Evolutionary conservation across 2,329 filamentous ascomycete species (phyloP), one percentile per base, ranked within the genome.

Genomic region (Penicillium fuscoglaucum): DNA sequence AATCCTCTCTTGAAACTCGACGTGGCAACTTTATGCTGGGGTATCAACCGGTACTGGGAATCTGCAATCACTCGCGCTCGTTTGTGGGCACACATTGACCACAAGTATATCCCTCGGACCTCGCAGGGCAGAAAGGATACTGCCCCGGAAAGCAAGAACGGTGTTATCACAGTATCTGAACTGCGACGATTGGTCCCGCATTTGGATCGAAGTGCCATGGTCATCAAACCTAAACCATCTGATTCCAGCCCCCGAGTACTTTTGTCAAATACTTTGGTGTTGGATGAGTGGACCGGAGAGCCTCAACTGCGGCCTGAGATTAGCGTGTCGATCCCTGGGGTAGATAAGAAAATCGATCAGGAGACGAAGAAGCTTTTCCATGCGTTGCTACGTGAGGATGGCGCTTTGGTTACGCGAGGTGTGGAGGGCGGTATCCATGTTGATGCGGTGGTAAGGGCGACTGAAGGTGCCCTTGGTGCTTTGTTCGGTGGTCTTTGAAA

Each of bases 11-110:
- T 74, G 19, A 69, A 69, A 29, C 68, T 74, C 4, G 75, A 78
- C 51, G 63, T 78, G 39, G 71, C 75, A 6, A 76, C 74, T 15
- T 65, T 79, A 17, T 78, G 76, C 58, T 76, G 74, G 70, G 76
- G 76, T 4, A 69, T 77, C 43, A 74, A 73, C 52, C 70, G 73
- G 6, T 78, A 77, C 59, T 78, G 75, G 75, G 76, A 77, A 65
- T 71, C 71, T 6, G 61, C 67, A 37, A 55, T 78, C 13, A 68
- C 66, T n/a, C 74, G 76, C 6, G 74, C 75, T 24, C 68, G 67
- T 37, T 52, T 78, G 49, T 78, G 76, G 75, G 66, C 71, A 31
- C 63, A 68, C 37, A 65, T 76, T 35, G 68, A 72, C 31, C 55
- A 63, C n/a, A 69, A 67, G 24, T 64, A 71, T 49, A 56, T 60